Evolutionary conservation across 2,329 filamentous ascomycete genomes (phyloP), one percentile per base, ranked within the genome.

Genomic region (Alternaria ventricosa): DNA sequence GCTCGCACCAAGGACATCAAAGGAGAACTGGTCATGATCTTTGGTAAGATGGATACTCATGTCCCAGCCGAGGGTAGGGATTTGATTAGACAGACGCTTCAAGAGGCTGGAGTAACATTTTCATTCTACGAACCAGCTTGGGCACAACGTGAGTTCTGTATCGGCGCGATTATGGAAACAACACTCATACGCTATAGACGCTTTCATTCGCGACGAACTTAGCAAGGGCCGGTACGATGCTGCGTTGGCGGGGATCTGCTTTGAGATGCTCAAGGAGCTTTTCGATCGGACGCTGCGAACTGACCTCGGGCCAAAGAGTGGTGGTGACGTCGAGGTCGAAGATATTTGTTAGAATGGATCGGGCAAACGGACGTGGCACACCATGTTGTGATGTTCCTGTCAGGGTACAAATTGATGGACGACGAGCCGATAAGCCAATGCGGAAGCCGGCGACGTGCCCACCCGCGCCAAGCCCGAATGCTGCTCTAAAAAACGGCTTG

Each of bases 171-270:
- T 10, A 9, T 56, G 47, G 58, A 57, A 20, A 57, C 27, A 6
- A 6, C 10, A 36, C 3, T 22, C 57, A 55, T 65, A 22, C 20
- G 49, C 5, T 53, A 22, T 41, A 87, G 86, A 97, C 83, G 94
- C 94, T 6, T 97, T 97, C 77, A 96, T 97, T 78, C 87, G 94
- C 18, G 94, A 97, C 75, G 94, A 97, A 83, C 84, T 96, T 63
- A 94, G 91, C 80, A 97, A 97, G 82, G 94, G 94, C n/a, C 87
- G 94, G 25, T 97, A 97, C 75, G 94, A 97, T 78, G 92, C 94
- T 1, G 93, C 92, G 20, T 86, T 97, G 61, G 89, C 90, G 5
- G 95, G 94, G 76, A 87, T 95, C 36, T 97, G 94, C 82, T 97
- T 97, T 77, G 92, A 97, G 84, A 91, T 97, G 79, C 81, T 97